Evolutionary conservation across 1,284 basidiomycete species (phyloP).

Genomic region (Clitocybe nebularis): DNA sequence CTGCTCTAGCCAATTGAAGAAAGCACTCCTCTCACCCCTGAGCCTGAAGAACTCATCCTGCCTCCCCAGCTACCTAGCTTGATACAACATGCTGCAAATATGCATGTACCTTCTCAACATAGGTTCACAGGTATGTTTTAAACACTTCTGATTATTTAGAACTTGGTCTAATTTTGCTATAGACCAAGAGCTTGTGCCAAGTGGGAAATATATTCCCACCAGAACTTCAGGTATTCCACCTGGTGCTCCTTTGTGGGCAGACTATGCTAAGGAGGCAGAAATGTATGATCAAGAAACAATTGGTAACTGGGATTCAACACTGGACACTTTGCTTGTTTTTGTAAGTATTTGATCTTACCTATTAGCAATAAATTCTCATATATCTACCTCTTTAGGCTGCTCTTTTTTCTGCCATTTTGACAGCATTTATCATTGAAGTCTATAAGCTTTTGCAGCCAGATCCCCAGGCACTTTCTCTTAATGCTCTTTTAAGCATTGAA

Average conservation of each 20-base stretch:
- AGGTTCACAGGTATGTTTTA: too few species aligned
- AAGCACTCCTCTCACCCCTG: too few species aligned
- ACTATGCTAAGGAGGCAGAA: slow-evolving; percentile 5
- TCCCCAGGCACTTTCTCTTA: slow-evolving; percentile 2
- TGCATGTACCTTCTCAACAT: too few species aligned
- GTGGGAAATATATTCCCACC: too few species aligned
- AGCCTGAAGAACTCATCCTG: too few species aligned
- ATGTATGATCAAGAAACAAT: neutral
- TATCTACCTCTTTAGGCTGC: slow-evolving; percentile 8
- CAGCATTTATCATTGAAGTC: slow-evolving; percentile 14
- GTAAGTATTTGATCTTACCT: slow-evolving; percentile 1
- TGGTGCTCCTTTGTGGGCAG: slow-evolving; percentile 1
- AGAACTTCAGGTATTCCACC: neutral
- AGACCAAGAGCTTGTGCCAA: too few species aligned
- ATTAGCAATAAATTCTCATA: neutral
- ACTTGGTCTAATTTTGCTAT: too few species aligned
- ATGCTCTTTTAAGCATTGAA: slow-evolving; percentile 2
- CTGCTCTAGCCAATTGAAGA: too few species aligned
- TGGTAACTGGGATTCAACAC: slow-evolving; percentile 7
- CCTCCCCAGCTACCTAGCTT: too few species aligned
- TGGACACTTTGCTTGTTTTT: slow-evolving; percentile 10
- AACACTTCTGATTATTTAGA: too few species aligned
- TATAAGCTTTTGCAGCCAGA: slow-evolving; percentile 10
- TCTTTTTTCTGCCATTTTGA: slow-evolving; percentile 13
- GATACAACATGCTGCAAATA: too few species aligned